Evolutionary conservation across 75 land plant genomes (phyloP), one percentile per base, ranked within the genome.

Genomic region (Cunninghamia lanceolata): DNA sequence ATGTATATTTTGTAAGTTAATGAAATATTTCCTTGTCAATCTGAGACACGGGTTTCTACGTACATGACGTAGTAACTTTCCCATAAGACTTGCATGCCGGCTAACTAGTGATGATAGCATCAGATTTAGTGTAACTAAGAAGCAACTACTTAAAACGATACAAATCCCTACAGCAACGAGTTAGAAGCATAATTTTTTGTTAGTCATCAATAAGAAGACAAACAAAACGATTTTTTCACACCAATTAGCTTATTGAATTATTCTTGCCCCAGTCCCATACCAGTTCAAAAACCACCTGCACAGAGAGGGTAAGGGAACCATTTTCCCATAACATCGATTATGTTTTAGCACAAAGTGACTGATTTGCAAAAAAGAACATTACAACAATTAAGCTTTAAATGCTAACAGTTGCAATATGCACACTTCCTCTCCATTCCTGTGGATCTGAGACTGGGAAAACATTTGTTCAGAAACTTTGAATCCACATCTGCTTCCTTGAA

Each of bases 341-440:
- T 17, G 9, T 21, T 38, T 36, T 76, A 76, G 43, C 43, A 39
- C 25, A 39, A 76, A 5, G 21, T 36, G 43, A 39, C 42, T 39
- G 17, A 39, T 76, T 39, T 38, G 25, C 13, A 4, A 76, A 74
- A 76, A 76, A 21, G 9, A 76, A 17, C 17, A 39, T 17, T 17
- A 76, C 19, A 76, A 38, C 25, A 39, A 38, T 76, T 38, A 38
- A 39, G 40, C 79, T 38, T 36, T 3, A 35, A 36, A 39, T 38
- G 79, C 40, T 39, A 76, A 76, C 79, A 76, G 79, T 76, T 76
- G 8, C 9, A 76, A 76, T 19, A 32, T 39, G 19, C 39, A 16
- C 79, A 75, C 79, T 76, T 39, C 79, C 79, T 76, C 39, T 76
- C 38, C 42, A 76, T 76, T 39, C 17, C 40, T 38, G 79, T 76